phyloP scores from a whole-genome alignment of 371 early-diverging fungal genomes.

The Capillidium rhysosporum region DNA sequence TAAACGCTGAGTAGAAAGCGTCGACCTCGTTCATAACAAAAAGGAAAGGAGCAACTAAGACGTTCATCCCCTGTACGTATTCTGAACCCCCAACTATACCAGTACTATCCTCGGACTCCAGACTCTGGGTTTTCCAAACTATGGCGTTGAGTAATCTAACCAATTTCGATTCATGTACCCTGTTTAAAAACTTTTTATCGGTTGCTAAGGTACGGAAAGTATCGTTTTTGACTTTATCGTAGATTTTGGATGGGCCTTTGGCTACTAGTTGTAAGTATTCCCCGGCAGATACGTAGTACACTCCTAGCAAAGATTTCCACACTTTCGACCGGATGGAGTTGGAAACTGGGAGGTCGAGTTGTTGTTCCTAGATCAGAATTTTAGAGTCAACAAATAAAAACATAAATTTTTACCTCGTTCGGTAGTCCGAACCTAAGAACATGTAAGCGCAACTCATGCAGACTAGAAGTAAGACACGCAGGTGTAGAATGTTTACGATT shows the following conservation, averaged over 20 bases:
- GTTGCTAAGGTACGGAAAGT: conserved; percentile 72
- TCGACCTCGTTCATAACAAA: conserved; percentile 82
- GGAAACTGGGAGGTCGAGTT: not conserved
- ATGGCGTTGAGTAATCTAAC: conserved; percentile 74
- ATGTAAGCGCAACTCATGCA: conserved; percentile 1
- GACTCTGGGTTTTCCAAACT: conserved; percentile 33
- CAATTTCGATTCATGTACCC: conserved; percentile 55
- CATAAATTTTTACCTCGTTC: not conserved
- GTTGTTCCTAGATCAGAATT: not conserved
- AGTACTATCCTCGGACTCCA: not conserved
- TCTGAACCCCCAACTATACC: conserved; percentile 29
- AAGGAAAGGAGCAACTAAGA: conserved; percentile 76
- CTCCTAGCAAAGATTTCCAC: conserved; percentile 70
- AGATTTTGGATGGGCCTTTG: conserved; percentile 41
- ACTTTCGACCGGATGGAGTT: conserved; percentile 20
- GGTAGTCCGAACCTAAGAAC: conserved; percentile 2
- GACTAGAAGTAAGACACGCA: not conserved
- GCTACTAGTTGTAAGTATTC: conserved; percentile 55
- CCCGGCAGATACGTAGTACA: conserved; percentile 44
- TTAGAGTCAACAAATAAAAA: too few species aligned
- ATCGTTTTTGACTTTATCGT: conserved; percentile 77
- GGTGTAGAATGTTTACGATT: conserved; percentile 1
- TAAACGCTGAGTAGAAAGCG: conserved; percentile 67
- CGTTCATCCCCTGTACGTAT: conserved; percentile 94
- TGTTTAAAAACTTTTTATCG: conserved; percentile 44